Evolutionary conservation across 352 stramenopile species (phyloP), one percentile per base, ranked within the genome.

Genomic region (Pythium chondricola): DNA sequence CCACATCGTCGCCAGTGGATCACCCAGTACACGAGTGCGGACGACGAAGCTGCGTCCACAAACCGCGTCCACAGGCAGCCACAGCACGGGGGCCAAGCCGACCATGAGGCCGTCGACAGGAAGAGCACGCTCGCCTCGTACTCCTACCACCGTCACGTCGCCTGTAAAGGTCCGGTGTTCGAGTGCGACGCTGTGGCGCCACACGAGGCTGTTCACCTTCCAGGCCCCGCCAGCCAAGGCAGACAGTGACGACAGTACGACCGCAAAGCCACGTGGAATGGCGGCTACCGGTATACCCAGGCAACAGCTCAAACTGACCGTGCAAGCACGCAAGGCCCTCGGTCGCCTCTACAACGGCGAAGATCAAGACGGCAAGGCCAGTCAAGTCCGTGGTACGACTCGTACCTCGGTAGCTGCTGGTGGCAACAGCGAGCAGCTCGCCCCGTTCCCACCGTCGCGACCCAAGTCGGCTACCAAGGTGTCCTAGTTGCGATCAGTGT

Each of bases 141-240:
- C n/a, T n/a, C 9, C 35, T n/a, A 7, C 35, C 35, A 10, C 35
- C n/a, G 13, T 16, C 35, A 41, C 17, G 35, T 41, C 35, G 17
- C 35, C 9, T 8, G 46, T 16, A 25, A 45, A 48, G 33, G 44
- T 81, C 1, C 67, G 61, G 4, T 81, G 69, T 17, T 77, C 61
- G 20, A 79, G 67, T 35, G 67, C 67, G 6, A 68, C 59, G 24
- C 56, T 84, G 47, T 67, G 65, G 45, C 67, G 72, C 25, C 72
- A 81, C 46, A 63, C 62, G 20, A 56, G 67, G 20, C 53, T 84
- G 18, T 59, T 74, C 27, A 71, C 71, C 18, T 57, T 84, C 21
- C 45, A 62, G 6, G 42, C 62, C 8, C 43, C 56, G 14, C 35
- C 32, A 13, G n/a, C 3, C 9, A 42, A 21, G 17, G 16, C 36